A percentile compares a stretch with the other conserved stretches of the same genome.
These are phyloP conservation scores for Panellus pusillus DNA, from an alignment of 768 basidiomycete genomes.

Conservation along the genomic window DNA sequence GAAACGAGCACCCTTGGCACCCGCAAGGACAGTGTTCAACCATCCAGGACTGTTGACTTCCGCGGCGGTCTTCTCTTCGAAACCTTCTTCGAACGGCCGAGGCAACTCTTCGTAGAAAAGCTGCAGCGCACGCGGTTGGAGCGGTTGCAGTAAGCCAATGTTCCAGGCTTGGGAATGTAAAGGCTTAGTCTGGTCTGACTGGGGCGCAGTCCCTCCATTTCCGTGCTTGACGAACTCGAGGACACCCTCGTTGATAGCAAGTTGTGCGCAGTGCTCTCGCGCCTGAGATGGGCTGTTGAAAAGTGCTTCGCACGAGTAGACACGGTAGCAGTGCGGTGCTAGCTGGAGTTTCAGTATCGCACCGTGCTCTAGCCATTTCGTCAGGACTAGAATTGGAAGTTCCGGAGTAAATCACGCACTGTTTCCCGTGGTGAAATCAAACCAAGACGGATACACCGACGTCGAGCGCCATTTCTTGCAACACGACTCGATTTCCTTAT, in stretches of 20 bases:
- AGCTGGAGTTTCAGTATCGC: constrained; percentile 58
- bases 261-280: constrained; percentile 51
- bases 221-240: constrained; percentile 59
- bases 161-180: no score
- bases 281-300: constrained; percentile 46
- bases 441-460: constrained; percentile 54
- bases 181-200: neutral
- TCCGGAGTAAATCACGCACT: constrained; percentile 34
- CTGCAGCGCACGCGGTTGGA: constrained; percentile 38
- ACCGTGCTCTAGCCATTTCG: constrained; percentile 42
- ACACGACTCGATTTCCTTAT: constrained; percentile 50
- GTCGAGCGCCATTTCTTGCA: constrained; percentile 57
- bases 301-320: constrained; percentile 50
- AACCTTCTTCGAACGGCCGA: constrained; percentile 57
- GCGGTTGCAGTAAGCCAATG: neutral
- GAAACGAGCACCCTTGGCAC: constrained; percentile 48
- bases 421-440: constrained; percentile 40
- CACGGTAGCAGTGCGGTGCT: constrained; percentile 46
- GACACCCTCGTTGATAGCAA: constrained; percentile 53
- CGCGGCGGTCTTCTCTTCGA: constrained; percentile 43
- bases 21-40: constrained; percentile 52
- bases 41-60: constrained; percentile 58
- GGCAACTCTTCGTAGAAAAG: constrained; percentile 66
- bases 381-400: neutral
- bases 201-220: constrained; percentile 43